Percentiles rank a stretch among this genome's conserved stretches.
Conservation (phyloP, 768 basidiomycete species). For the Mycena sanguinolenta region DNA sequence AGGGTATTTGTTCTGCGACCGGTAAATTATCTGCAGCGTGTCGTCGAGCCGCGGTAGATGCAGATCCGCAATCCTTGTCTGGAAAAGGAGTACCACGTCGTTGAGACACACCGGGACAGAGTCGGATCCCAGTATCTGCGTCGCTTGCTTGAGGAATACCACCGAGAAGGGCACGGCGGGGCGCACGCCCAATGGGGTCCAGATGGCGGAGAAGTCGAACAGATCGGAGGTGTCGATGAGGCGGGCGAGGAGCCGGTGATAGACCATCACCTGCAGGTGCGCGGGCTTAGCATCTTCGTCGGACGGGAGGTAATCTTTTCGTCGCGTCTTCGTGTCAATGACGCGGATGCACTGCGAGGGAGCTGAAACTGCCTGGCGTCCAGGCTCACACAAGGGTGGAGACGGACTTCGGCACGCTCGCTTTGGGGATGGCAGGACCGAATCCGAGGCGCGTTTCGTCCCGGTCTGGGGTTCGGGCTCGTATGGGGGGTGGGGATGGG, state of each 20-base stretch:
- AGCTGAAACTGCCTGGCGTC: neutral
- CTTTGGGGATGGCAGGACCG: slow-evolving; percentile 27
- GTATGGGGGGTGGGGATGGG: no score
- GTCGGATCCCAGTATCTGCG: slow-evolving; percentile 4
- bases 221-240: slow-evolving; percentile 59
- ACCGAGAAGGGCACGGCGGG: slow-evolving; percentile 61
- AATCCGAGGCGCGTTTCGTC: slow-evolving; percentile 41
- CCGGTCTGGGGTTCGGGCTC: slow-evolving; percentile 13
- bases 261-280: slow-evolving; percentile 83
- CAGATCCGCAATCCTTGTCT: slow-evolving; percentile 16
- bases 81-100: slow-evolving; percentile 37
- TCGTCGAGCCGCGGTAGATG: slow-evolving; percentile 40
- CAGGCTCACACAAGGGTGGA: slow-evolving; percentile 14
- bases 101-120: slow-evolving; percentile 48
- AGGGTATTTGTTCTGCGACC: slow-evolving; percentile 48
- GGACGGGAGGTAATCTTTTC: slow-evolving; percentile 60
- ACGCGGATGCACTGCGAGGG: slow-evolving; percentile 53
- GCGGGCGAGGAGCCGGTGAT: slow-evolving; percentile 72
- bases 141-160: slow-evolving; percentile 57
- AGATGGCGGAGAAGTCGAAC: slow-evolving; percentile 68
- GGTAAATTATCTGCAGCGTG: slow-evolving; percentile 61
- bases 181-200: slow-evolving; percentile 61
- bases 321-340: slow-evolving; percentile 81
- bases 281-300: slow-evolving; percentile 70
- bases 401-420: slow-evolving; percentile 13